These are phyloP conservation scores for Prosopis cineraria DNA, from an alignment of 306 rosid species.

Conservation along the genomic window DNA sequence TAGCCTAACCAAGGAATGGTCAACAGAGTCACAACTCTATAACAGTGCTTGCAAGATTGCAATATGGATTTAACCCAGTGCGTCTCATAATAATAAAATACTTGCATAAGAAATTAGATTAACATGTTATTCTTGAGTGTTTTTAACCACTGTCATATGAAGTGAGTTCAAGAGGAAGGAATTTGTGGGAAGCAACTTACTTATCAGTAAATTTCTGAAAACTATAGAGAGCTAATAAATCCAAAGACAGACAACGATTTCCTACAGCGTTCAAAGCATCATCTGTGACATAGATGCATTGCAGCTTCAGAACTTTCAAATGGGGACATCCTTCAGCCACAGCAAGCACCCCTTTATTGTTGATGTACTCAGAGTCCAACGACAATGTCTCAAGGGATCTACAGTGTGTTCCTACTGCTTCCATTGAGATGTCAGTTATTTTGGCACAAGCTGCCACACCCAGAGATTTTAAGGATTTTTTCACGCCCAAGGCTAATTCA, in stretches of 20 bases:
- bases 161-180: constrained; percentile 20
- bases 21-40: neutral
- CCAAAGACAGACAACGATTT: constrained; percentile 58
- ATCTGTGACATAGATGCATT: constrained; percentile 82
- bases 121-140: neutral
- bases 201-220: constrained; percentile 85
- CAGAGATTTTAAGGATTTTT: constrained; percentile 73
- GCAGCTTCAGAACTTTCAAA: constrained; percentile 83
- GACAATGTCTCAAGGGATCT: constrained; percentile 68
- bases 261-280: constrained; percentile 90
- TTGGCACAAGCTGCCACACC: constrained; percentile 92
- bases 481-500: constrained; percentile 68
- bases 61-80: neutral
- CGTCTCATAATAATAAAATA: neutral
- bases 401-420: constrained; percentile 80
- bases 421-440: constrained; percentile 79
- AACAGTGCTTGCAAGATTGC: constrained; percentile 12
- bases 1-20: constrained; percentile 22
- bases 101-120: neutral
- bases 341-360: constrained; percentile 77
- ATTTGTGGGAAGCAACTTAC: constrained; percentile 49
- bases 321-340: constrained; percentile 77
- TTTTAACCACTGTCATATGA: constrained; percentile 24
- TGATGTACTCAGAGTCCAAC: constrained; percentile 83
- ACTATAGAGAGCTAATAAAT: constrained; percentile 76